Base-by-base conservation (phyloP, 345 rosid genomes). In the Pugionium cornutum region DNA sequence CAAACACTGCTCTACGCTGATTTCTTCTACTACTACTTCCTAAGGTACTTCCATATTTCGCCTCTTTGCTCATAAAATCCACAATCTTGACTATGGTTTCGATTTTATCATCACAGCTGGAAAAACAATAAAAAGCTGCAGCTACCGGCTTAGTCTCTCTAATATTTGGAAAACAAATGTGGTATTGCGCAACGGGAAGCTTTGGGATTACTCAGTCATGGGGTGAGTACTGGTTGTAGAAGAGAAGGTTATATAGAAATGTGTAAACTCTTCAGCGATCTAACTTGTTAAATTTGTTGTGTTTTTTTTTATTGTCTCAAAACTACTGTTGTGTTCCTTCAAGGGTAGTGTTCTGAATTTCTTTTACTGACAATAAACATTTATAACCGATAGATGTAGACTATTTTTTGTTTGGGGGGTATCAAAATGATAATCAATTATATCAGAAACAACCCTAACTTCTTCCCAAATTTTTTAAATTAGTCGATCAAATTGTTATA, bases 1-100 rank as follows among this genome's bases (percentile, higher is more conserved):
- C 97, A 89, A 55, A 84, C 96, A 52, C 33, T 81, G 76, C 76
- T 89, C n/a, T 89, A 87, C 48, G 94, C 85, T 0, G 96, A 92
- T 68, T 89, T 89, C 80, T 92, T 87, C 77, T 89, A 87, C 53
- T 89, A 87, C 29, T 87, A 89, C 60, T 83, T 87, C 70, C 71
- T 81, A 32, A 89, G 97, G 98, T 86, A 4, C 7, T 1, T 9
- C 7, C 9, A 43, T 42, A 33, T 47, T 32, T 52, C 9, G 39
- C 49, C 9, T 43, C 69, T 18, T 18, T 18, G 18, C 18, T 18
- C 18, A 0, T 18, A 18, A 18, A 18, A 18, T 18, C 18, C 18
- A 18, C 18, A 18, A 18, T 18, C 18, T 18, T 18, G 18, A 18
- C 18, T 0, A 18, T 32, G 9, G 5, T 32, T n/a, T 48, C 8